phyloP scores from a whole-genome alignment of 2,329 filamentous ascomycete genomes.

The Myriosclerotinia curreyana region DNA sequence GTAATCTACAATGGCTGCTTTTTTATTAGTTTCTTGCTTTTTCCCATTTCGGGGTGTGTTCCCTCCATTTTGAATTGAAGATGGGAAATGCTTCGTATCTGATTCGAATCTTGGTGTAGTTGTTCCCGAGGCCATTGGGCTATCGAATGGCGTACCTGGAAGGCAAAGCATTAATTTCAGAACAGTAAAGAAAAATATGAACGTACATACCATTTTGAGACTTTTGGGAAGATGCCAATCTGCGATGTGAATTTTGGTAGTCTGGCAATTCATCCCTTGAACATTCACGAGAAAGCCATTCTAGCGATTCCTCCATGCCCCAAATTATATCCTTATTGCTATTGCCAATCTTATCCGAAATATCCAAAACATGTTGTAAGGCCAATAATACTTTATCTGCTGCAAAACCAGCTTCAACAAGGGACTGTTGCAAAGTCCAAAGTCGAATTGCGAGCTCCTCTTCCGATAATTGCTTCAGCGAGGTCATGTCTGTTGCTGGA shows the following conservation, averaged over 20 bases:
- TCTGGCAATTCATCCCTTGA: slow-evolving; percentile 64
- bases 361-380: slow-evolving; percentile 63
- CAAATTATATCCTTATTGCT: slow-evolving; percentile 66
- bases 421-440: slow-evolving; percentile 77
- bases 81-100: slow-evolving; percentile 36
- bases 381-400: slow-evolving; percentile 59
- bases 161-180: slow-evolving; percentile 17
- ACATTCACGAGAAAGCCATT: slow-evolving; percentile 85
- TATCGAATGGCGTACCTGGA: slow-evolving; percentile 37
- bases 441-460: slow-evolving; percentile 76
- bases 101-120: slow-evolving; percentile 36
- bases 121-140: slow-evolving; percentile 37
- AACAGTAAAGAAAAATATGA: neutral
- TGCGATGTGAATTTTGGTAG: slow-evolving; percentile 55
- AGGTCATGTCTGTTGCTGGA: slow-evolving; percentile 37
- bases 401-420: slow-evolving; percentile 67
- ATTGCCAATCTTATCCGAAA: slow-evolving; percentile 58
- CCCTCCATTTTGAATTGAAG: slow-evolving; percentile 18
- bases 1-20: slow-evolving; percentile 45
- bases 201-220: slow-evolving; percentile 35
- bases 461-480: slow-evolving; percentile 57
- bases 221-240: slow-evolving; percentile 30
- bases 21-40: slow-evolving; percentile 28
- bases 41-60: slow-evolving; percentile 26
- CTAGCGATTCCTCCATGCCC: slow-evolving; percentile 83